Evolutionary conservation across 371 early-diverging fungal genomes (phyloP).

Genomic region (Phascolomyces articulosus): DNA sequence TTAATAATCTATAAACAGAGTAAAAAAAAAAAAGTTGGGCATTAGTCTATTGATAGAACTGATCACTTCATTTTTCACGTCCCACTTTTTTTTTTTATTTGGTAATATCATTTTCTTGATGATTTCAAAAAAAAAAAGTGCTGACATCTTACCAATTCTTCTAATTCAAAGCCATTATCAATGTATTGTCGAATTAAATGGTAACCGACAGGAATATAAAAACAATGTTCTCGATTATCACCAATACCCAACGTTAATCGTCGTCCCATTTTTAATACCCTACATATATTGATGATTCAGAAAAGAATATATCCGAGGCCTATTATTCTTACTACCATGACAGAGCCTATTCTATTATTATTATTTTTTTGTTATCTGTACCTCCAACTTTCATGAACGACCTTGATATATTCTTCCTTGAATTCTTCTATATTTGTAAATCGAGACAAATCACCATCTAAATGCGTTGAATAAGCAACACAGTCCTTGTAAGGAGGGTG

Average conservation of each 20-base stretch:
- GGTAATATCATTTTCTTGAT: too few species aligned
- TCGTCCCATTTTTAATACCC: constrained; percentile 75
- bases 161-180: constrained; percentile 84
- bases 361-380: too few species aligned
- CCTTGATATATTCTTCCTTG: constrained; percentile 73
- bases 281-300: too few species aligned
- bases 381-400: constrained; percentile 76
- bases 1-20: constrained; percentile 68
- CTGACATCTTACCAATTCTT: constrained; percentile 69
- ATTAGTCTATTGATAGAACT: too few species aligned
- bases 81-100: too few species aligned
- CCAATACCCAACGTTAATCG: constrained; percentile 89
- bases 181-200: constrained; percentile 81
- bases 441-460: constrained; percentile 83
- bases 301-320: constrained; percentile 3
- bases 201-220: constrained; percentile 87
- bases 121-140: too few species aligned
- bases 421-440: constrained; percentile 81
- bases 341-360: too few species aligned
- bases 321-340: too few species aligned
- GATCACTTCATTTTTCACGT: too few species aligned
- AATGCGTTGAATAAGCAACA: constrained; percentile 73
- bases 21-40: too few species aligned
- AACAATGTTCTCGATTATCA: constrained; percentile 88
- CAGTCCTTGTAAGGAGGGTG: constrained; percentile 97